Percentiles rank a stretch among this genome's conserved stretches.
Evolutionary conservation across 2,329 filamentous ascomycete species (phyloP).

Genomic region (Metarhizium guizhouense): DNA sequence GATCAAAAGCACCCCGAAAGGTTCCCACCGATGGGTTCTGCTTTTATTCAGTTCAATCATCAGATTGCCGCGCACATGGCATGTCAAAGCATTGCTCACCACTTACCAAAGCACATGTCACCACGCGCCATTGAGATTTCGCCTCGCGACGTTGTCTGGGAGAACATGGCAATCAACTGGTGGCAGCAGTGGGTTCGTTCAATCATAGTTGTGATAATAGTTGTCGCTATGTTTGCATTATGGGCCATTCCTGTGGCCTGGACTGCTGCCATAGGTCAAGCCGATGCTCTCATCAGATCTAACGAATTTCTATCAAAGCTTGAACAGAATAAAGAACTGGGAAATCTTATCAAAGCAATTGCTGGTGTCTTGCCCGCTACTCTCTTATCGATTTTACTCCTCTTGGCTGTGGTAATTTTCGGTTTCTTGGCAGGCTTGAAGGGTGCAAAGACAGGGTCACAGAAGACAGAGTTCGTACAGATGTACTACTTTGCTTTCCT

Average conservation of each 20-base stretch:
- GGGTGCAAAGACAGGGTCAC: slow-evolving; percentile 74
- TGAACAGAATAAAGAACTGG: slow-evolving; percentile 44
- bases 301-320: slow-evolving; percentile 67
- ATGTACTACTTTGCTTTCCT: slow-evolving; percentile 89
- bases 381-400: slow-evolving; percentile 67
- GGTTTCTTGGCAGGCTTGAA: slow-evolving; percentile 62
- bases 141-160: slow-evolving; percentile 88
- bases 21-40: slow-evolving; percentile 89
- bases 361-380: slow-evolving; percentile 80
- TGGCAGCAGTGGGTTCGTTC: slow-evolving; percentile 79
- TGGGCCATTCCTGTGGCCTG: slow-evolving; percentile 90
- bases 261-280: slow-evolving; percentile 72
- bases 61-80: slow-evolving; percentile 98
- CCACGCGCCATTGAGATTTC: slow-evolving; percentile 90
- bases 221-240: slow-evolving; percentile 69
- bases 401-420: slow-evolving; percentile 74
- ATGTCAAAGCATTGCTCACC: slow-evolving; percentile 83
- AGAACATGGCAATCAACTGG: slow-evolving; percentile 94
- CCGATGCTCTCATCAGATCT: slow-evolving; percentile 57
- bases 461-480: slow-evolving; percentile 76
- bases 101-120: slow-evolving; percentile 87
- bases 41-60: slow-evolving; percentile 97
- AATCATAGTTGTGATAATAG: slow-evolving; percentile 52
- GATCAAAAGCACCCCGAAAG: slow-evolving; percentile 81
- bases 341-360: slow-evolving; percentile 54